Base-by-base conservation (phyloP, 2,329 filamentous ascomycete genomes). In the Ophiostoma australiae region DNA sequence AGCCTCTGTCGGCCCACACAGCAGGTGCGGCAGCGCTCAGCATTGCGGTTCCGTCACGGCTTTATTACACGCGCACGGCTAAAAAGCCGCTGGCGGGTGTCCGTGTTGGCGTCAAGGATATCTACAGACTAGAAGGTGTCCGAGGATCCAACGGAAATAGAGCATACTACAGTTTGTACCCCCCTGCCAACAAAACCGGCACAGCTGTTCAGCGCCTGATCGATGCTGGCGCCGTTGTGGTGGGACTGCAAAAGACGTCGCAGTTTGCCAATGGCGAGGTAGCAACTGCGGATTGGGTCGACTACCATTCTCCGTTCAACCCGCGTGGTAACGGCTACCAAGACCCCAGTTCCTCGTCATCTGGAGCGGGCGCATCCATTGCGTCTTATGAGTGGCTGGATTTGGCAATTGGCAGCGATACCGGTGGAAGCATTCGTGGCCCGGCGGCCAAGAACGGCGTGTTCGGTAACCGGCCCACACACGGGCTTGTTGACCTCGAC, bases 131-230 rank as follows among this genome's bases (percentile, higher is more conserved):
- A 4, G 52, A 23, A 13, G 52, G 52, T 58, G 23, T 58, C 10
- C 52, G 52, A 13, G 52, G 52, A 2, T 58, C 52, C 52, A 58
- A 58, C 23, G 52, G 52, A 3, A 58, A 58, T n/a, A 58, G 52
- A 58, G 52, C 52, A 27, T 58, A 58, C 23, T 58, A 58, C 23
- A 58, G 52, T 13, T n/a, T 58, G 17, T 58, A 58, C n/a, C 52
- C 52, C 0, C 52, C 52, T 13, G 52, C 52, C n/a, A 58, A 58
- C 20, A 27, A 58, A 13, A 58, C 52, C 13, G 52, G 52, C 23
- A 58, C 52, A 13, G 52, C 52, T 13, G 23, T 58, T 8, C 52
- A 58, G 23, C 52, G 52, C 10, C n/a, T 58, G 4, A 58, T 58
- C 13, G 52, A 58, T 11, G 52, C 52, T 13, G 52, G 52, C 13